Evolutionary conservation across 495 filamentous ascomycete genomes (phyloP), one percentile per base, ranked within the genome.

Genomic region (Aspergillus mulundensis): DNA sequence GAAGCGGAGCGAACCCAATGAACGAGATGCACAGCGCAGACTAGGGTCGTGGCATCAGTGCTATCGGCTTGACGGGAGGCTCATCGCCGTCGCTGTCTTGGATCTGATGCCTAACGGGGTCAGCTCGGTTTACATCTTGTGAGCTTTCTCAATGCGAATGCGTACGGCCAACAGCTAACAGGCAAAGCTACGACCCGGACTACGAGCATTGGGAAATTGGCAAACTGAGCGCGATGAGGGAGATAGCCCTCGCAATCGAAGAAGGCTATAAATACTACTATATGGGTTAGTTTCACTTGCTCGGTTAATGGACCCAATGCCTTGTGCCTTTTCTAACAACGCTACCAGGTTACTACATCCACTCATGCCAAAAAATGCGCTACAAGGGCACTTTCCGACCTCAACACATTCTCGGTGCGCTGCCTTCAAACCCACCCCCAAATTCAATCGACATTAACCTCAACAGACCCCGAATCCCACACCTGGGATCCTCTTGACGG

Each of bases 41-140:
- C 72, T 95, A 2, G 94, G 94, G 7, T 93, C 89, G n/a, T 97
- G 84, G 71, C 94, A 98, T 66, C 92, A 96, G 69, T 94, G 89
- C 73, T 96, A 98, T 70, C 83, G 94, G 25, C 75, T 98, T 21
- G 91, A 97, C 69, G 94, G 91, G 16, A 80, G 85, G 50, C 80
- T 98, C 32, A 84, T 97, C 34, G 94, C 94, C 15, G 81, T 98
- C 51, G 88, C 87, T 2, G 91, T 97, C 10, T 73, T 98, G 30
- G 94, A 98, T 67, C 72, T 97, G 8, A 78, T 97, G 24, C 94
- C 93, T 0, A 77, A 88, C 53, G 86, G 84, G 54, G 90, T 98
- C 28, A 97, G 92, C 71, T 90, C 88, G 18, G 94, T 97, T 34
- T 98, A 98, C 68, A 89, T 97, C 65, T 82, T 96, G 73, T 94